Percentiles rank a stretch among this genome's conserved stretches.
These are phyloP conservation scores for Candida smagusa DNA, from an alignment of 1,139 yeast genomes.

Conservation along the genomic window DNA sequence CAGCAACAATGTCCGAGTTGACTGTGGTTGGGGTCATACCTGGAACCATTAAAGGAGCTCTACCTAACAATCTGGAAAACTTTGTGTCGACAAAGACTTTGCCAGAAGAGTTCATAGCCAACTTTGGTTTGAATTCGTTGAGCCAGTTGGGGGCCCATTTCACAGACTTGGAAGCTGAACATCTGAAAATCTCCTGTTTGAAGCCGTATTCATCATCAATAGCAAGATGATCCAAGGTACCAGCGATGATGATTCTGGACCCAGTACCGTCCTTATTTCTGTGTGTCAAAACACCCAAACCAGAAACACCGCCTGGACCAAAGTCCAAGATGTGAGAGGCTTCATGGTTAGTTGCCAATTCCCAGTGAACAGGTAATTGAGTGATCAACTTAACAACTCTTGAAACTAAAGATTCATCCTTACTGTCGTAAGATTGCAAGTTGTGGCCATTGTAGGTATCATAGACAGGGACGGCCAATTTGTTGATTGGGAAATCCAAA, in stretches of 20 bases:
- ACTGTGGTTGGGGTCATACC: slow-evolving; percentile 99
- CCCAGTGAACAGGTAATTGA: slow-evolving; percentile 93
- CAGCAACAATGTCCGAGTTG: slow-evolving; percentile 88
- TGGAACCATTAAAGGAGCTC: slow-evolving; percentile 96
- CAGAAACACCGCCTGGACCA: slow-evolving; percentile 99
- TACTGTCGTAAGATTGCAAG: slow-evolving; percentile 45
- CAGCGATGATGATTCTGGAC: slow-evolving; percentile 89
- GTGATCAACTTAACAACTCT: slow-evolving; percentile 82
- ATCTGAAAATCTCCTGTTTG: slow-evolving; percentile 91
- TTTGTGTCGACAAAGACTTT: slow-evolving; percentile 86
- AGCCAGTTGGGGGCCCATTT: slow-evolving; percentile 92
- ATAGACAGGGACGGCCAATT: slow-evolving; percentile 78
- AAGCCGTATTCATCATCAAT: slow-evolving; percentile 85
- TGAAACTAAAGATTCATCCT: slow-evolving; percentile 50
- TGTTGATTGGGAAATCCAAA: slow-evolving; percentile 53
- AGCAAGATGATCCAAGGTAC: slow-evolving; percentile 65
- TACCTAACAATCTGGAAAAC: slow-evolving; percentile 86
- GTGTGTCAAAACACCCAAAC: slow-evolving; percentile 92
- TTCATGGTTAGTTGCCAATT: slow-evolving; percentile 72
- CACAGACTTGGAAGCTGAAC: slow-evolving; percentile 52
- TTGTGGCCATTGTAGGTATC: slow-evolving; percentile 88
- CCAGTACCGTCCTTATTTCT: slow-evolving; percentile 99
- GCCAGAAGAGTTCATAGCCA: slow-evolving; percentile 65
- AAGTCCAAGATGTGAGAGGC: slow-evolving; percentile 91
- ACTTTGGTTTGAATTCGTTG: slow-evolving; percentile 79